Evolutionary conservation across 225 moss, liverwort and hornwort genomes (phyloP), one percentile per base, ranked within the genome.

Genomic region (Physcomitrellopsis africana): DNA sequence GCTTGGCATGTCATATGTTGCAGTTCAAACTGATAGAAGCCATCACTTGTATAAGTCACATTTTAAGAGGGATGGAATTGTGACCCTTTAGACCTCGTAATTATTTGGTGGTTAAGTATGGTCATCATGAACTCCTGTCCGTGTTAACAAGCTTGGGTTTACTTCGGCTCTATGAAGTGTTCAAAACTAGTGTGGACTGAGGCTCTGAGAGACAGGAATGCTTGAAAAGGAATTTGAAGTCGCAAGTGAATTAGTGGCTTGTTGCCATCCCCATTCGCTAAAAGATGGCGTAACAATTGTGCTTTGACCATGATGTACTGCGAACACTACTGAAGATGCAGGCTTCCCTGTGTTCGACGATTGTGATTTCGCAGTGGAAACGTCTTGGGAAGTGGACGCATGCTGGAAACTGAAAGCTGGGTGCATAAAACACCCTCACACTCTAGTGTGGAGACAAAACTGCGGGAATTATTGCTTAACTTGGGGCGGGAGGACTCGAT

Each of bases 371-470:
- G 61, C 88, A 96, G 96, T 79, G 94, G 89, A 65, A 84, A 91
- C 78, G 78, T 85, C 68, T 77, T 89, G 57, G 85, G 78, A 53
- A 89, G 90, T 71, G 85, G 89, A 63, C 82, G 76, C 42, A 64
- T 80, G 81, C 81, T 94, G 69, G 90, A 89, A 85, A 77, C 78
- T 72, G 81, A 80, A 63, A 90, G 83, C 72, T 94, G 94, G 94
- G 77, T 97, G 51, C 80, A 87, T 44, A 85, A 80, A 67, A 76
- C 86, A 18, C 84, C 80, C 52, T 82, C 87, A 11, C 89, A 90
- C 26, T 94, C 94, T 26, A 68, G 48, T 68, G 84, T 87, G 10
- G 96, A 97, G 80, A 84, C 84, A 55, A 92, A 91, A 71, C 81
- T 97, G 13, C 85, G 89, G 60, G 88, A 83, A 47, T 68, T 94